These are phyloP conservation scores for Septoria linicola DNA, from an alignment of 2,329 filamentous ascomycete species.

Conservation along the genomic window DNA sequence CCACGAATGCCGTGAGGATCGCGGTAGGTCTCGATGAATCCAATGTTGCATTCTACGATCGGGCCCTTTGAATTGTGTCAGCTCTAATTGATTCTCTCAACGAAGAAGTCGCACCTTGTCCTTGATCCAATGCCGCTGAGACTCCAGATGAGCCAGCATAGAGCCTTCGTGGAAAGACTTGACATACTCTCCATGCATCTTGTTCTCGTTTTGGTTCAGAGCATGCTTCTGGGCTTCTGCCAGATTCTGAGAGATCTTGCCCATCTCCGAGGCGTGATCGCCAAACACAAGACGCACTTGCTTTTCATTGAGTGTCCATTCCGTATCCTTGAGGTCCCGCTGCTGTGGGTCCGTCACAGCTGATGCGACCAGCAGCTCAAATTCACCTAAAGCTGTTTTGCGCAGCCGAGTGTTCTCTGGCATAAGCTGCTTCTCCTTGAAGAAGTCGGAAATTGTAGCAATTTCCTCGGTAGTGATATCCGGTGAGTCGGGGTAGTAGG, in stretches of 20 bases:
- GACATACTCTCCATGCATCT: conserved; percentile 50
- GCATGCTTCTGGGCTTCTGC: conserved; percentile 50
- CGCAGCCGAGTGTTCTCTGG: conserved; percentile 53
- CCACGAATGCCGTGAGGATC: conserved; percentile 56
- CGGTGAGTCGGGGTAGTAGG: conserved; percentile 52
- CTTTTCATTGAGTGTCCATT: conserved; percentile 50
- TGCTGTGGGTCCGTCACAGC: conserved; percentile 42
- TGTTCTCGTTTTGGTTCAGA: conserved; percentile 45
- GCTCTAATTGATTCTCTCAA: background rate
- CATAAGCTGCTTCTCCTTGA: conserved; percentile 48
- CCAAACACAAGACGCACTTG: conserved; percentile 49
- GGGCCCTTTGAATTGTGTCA: conserved; percentile 35
- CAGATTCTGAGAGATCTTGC: conserved; percentile 47
- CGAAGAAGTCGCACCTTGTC: conserved; percentile 42
- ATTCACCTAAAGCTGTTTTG: conserved; percentile 46
- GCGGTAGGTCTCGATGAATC: conserved; percentile 57
- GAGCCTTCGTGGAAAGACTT: conserved; percentile 53
- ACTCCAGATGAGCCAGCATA: conserved; percentile 51
- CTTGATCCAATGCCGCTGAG: conserved; percentile 54
- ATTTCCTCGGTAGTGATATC: conserved; percentile 52
- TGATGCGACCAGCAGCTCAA: conserved; percentile 51
- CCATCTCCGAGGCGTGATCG: conserved; percentile 49
- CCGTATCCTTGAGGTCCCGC: conserved; percentile 45
- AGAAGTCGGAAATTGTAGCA: conserved; percentile 46
- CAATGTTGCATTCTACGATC: conserved; percentile 53